Percentiles rank a stretch among this genome's conserved stretches.
Evolutionary conservation across 805 yeast species (phyloP).

Genomic region (Saccharomycopsis fermentans): DNA sequence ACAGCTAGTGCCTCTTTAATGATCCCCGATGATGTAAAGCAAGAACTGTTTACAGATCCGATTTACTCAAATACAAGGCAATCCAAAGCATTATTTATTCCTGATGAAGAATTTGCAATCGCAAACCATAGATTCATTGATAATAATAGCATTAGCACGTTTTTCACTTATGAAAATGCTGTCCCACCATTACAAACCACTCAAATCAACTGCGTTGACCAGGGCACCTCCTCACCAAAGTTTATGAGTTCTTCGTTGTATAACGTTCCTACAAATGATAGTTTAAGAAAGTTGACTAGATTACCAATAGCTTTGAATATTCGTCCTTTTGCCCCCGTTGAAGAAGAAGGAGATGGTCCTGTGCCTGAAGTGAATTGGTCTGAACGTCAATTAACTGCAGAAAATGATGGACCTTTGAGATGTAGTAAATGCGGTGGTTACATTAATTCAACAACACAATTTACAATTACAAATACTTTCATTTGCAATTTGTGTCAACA

Average conservation of each 20-base stretch:
- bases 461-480: conserved; percentile 49
- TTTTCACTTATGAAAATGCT: conserved; percentile 65
- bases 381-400: neutral
- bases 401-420: conserved; percentile 57
- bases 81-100: conserved; percentile 1
- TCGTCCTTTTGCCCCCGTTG: conserved; percentile 71
- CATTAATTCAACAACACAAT: conserved; percentile 64
- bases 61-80: neutral
- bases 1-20: neutral
- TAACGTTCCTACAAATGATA: conserved; percentile 67
- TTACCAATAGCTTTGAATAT: conserved; percentile 75
- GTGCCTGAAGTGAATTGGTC: conserved; percentile 51
- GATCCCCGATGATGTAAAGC: conserved; percentile 7
- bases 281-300: conserved; percentile 54
- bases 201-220: conserved; percentile 60
- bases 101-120: conserved; percentile 17
- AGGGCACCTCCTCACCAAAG: conserved; percentile 76
- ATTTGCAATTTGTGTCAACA: conserved; percentile 83
- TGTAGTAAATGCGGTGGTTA: conserved; percentile 90
- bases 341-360: conserved; percentile 37
- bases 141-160: conserved; percentile 28
- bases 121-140: conserved; percentile 29
- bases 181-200: conserved; percentile 79
- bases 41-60: neutral
- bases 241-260: conserved; percentile 73